Conservation (phyloP, 1,284 basidiomycete genomes). For the Marasmius oreades region DNA sequence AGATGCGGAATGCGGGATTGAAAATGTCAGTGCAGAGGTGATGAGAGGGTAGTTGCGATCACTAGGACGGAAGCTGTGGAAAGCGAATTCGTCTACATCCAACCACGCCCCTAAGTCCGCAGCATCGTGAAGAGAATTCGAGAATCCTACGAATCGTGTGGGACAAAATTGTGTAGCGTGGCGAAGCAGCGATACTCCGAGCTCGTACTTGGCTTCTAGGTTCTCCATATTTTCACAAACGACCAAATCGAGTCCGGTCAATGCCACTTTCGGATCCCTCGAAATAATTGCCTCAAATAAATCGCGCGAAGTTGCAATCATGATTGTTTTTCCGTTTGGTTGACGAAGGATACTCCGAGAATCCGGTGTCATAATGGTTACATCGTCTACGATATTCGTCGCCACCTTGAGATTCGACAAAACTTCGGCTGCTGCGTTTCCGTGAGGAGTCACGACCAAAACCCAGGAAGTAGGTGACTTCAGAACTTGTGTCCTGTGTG, state of each 20-base stretch:
- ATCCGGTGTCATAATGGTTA: constrained; percentile 42
- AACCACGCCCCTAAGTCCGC: constrained; percentile 85
- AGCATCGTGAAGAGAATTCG: constrained; percentile 79
- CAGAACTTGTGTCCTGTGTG: constrained; percentile 51
- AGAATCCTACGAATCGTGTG: constrained; percentile 78
- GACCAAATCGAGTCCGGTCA: constrained; percentile 58
- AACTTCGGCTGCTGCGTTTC: constrained; percentile 44
- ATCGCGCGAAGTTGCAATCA: constrained; percentile 50
- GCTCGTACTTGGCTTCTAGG: constrained; percentile 81
- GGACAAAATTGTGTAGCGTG: constrained; percentile 56
- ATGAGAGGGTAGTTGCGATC: constrained; percentile 82
- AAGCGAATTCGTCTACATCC: constrained; percentile 57
- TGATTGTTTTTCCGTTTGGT: constrained; percentile 41
- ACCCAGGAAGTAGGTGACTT: constrained; percentile 41
- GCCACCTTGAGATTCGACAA: constrained; percentile 45
- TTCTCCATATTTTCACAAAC: constrained; percentile 88
- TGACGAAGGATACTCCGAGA: constrained; percentile 29
- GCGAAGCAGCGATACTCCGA: constrained; percentile 70
- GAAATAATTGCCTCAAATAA: constrained; percentile 43
- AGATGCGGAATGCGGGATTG: constrained; percentile 82
- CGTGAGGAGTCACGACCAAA: constrained; percentile 54
- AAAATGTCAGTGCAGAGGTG: constrained; percentile 75
- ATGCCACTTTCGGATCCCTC: constrained; percentile 24
- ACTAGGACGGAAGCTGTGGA: constrained; percentile 80
- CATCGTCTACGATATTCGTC: constrained; percentile 31